Evolutionary conservation across 176 grass and related monocot species (phyloP), one percentile per base, ranked within the genome.

Genomic region (Musa troglodytarum): DNA sequence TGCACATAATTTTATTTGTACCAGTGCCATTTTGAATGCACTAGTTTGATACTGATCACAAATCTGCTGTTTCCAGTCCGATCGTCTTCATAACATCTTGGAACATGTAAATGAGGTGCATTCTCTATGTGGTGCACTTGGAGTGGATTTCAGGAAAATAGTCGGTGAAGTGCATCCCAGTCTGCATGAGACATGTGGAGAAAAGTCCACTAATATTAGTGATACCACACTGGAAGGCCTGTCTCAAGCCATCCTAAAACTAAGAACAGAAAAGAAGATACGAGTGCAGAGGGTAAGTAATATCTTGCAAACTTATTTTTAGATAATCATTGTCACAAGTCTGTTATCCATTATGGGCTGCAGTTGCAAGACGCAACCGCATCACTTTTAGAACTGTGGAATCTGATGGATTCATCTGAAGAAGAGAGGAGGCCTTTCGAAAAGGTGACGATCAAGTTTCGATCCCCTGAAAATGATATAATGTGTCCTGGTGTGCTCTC

Each of bases 371-470:
- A 89, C 78, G 85, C 81, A 21, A 84, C 84, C 21, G 82, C 82
- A 59, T 84, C 89, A 58, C 88, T 99, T 56, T 81, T 84, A 54
- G 83, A 87, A 73, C 53, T 99, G 82, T 99, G 95, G 95, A 85
- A 84, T 83, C 74, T 99, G 69, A 99, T 99, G 95, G 95, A 99
- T 49, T 87, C 90, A 81, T 85, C 90, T 79, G 88, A 89, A 79
- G 81, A 89, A 87, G 95, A 99, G 78, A 91, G 76, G 81, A 82
- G 57, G 49, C 73, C 53, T 11, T 94, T 99, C 56, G 25, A 63
- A 50, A 78, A 86, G 82, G 88, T 89, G 75, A 85, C 82, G 52
- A 65, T 23, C 78, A 21, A 87, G 81, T 74, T 82, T 74, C 82
- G 85, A 86, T 89, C 82, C 55, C 56, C 83, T 2, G 95, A 99